Evolutionary conservation across 2,329 filamentous ascomycete species (phyloP).

Genomic region (Aspergillus cejpii): DNA sequence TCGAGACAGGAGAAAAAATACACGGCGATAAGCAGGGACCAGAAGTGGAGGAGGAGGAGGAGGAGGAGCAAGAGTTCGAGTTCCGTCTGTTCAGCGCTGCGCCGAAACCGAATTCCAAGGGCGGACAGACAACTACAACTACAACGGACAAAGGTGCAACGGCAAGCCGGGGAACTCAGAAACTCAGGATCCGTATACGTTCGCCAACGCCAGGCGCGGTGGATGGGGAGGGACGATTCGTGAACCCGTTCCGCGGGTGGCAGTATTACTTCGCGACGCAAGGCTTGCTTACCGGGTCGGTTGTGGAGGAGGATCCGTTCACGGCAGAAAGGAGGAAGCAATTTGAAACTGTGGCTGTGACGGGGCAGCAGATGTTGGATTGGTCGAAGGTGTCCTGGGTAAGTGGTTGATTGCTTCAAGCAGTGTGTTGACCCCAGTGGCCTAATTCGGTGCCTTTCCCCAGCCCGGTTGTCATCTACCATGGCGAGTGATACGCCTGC

Average conservation of each 20-base stretch:
- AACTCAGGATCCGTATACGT: slow-evolving; percentile 35
- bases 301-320: slow-evolving; percentile 11
- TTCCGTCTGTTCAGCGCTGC: slow-evolving; percentile 38
- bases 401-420: slow-evolving; percentile 16
- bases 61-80: slow-evolving; percentile 41
- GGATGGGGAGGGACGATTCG: slow-evolving; percentile 31
- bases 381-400: slow-evolving; percentile 33
- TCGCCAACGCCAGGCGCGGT: slow-evolving; percentile 33
- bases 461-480: slow-evolving; percentile 39
- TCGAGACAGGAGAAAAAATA: no score
- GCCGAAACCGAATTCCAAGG: slow-evolving; percentile 1
- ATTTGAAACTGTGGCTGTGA: slow-evolving; percentile 35
- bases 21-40: no score
- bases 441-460: not conserved
- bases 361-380: slow-evolving; percentile 27
- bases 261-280: slow-evolving; percentile 39
- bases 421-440: not conserved
- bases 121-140: not conserved
- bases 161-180: slow-evolving; percentile 24
- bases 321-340: slow-evolving; percentile 21
- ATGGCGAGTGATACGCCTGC: slow-evolving; percentile 37
- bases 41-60: no score
- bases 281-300: slow-evolving; percentile 18
- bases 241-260: slow-evolving; percentile 39
- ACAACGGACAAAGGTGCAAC: not conserved